phyloP scores from a whole-genome alignment of 495 filamentous ascomycete species.

The Aspergillus leporis region DNA sequence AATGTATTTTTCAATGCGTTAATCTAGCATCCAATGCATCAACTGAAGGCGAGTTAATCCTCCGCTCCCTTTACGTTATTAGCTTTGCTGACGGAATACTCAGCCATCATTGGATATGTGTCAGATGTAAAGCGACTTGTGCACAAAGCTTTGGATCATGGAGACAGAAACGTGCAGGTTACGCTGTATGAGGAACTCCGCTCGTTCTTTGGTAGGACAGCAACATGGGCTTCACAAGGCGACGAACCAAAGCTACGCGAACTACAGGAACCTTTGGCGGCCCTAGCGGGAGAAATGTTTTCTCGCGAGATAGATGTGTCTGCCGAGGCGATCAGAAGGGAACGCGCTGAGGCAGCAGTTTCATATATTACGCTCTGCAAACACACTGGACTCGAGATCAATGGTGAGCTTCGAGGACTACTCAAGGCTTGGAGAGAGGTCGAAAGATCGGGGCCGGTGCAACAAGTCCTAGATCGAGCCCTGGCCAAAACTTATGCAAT shows the following conservation, averaged over 20 bases:
- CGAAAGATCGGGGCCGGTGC: constrained; percentile 41
- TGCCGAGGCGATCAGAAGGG: constrained; percentile 42
- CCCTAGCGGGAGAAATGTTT: constrained; percentile 32
- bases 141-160: constrained; percentile 35
- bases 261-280: constrained; percentile 29
- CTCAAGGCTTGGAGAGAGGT: constrained; percentile 33
- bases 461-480: constrained; percentile 40
- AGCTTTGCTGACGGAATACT: constrained; percentile 27
- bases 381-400: constrained; percentile 29
- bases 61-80: not conserved
- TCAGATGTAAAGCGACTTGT: constrained; percentile 32
- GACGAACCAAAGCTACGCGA: constrained; percentile 24
- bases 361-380: constrained; percentile 38
- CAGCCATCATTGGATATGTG: constrained; percentile 36
- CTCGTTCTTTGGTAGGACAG: constrained; percentile 38
- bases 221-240: constrained; percentile 24
- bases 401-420: constrained; percentile 20
- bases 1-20: constrained; percentile 48
- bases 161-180: constrained; percentile 42
- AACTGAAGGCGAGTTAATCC: constrained; percentile 32
- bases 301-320: constrained; percentile 37
- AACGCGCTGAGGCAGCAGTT: constrained; percentile 39
- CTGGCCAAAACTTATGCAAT: constrained; percentile 23
- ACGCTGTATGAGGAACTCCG: constrained; percentile 46
- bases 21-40: constrained; percentile 33